Conservation (phyloP, 495 filamentous ascomycete species). For the Xylaria curta region DNA sequence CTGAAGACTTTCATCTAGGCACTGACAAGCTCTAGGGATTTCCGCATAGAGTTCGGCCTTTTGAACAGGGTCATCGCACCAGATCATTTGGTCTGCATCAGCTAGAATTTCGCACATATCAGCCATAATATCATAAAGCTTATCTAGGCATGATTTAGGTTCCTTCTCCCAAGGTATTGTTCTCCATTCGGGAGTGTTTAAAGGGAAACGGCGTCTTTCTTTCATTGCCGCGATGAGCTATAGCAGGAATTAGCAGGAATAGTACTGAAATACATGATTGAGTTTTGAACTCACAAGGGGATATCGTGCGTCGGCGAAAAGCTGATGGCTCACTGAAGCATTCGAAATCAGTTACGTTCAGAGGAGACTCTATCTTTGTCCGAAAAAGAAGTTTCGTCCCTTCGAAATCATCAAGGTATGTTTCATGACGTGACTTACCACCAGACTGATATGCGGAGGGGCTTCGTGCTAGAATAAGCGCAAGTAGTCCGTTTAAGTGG, state of each 20-base stretch:
- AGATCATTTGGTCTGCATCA: constrained; percentile 28
- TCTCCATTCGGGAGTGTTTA: constrained; percentile 36
- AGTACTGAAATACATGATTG: not conserved
- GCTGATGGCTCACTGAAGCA: constrained; percentile 5
- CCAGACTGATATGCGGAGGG: constrained; percentile 24
- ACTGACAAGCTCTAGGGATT: constrained; percentile 2
- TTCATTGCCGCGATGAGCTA: constrained; percentile 31
- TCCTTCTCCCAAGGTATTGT: constrained; percentile 35
- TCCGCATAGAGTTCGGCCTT: not conserved
- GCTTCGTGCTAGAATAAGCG: constrained; percentile 16
- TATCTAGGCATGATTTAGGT: constrained; percentile 33
- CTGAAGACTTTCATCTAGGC: constrained; percentile 12
- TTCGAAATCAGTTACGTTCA: not conserved
- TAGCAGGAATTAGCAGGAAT: not conserved
- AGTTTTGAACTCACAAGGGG: constrained; percentile 1
- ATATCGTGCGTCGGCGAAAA: constrained; percentile 21
- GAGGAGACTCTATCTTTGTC: not conserved
- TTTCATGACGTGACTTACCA: not conserved
- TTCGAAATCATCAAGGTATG: not conserved
- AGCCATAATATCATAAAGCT: constrained; percentile 35
- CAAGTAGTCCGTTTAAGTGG: constrained; percentile 21
- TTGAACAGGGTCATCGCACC: constrained; percentile 21
- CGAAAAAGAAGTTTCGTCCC: not conserved
- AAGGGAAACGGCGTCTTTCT: constrained; percentile 24
- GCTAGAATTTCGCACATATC: constrained; percentile 33